phyloP scores from a whole-genome alignment of 768 basidiomycete genomes.

The Agaricus blazei region DNA sequence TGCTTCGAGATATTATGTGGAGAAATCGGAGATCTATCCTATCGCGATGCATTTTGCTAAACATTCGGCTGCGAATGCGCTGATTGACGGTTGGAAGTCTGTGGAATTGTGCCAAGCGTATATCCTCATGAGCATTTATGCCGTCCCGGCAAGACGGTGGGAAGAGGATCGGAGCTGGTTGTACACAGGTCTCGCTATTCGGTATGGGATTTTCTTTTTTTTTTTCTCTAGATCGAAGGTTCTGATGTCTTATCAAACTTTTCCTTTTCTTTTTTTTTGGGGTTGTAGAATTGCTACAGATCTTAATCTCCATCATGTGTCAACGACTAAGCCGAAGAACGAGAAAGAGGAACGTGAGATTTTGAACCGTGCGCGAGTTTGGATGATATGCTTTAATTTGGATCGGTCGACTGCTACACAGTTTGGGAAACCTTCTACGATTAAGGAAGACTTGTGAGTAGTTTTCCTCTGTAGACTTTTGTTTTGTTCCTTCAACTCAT shows the following conservation, averaged over 20 bases:
- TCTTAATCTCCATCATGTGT: conserved; percentile 74
- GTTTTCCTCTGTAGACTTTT: background rate
- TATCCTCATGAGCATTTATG: conserved; percentile 79
- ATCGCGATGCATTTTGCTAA: conserved; percentile 89
- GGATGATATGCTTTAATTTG: conserved; percentile 88
- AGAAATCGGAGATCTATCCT: conserved; percentile 80
- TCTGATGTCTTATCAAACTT: background rate
- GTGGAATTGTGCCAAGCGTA: conserved; percentile 92
- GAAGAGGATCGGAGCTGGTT: conserved; percentile 91
- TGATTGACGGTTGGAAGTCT: conserved; percentile 79
- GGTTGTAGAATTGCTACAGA: conserved; percentile 74
- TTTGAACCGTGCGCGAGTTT: conserved; percentile 79
- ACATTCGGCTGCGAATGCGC: conserved; percentile 72
- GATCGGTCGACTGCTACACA: conserved; percentile 86
- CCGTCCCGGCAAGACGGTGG: conserved; percentile 77
- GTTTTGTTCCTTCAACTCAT: too few species aligned
- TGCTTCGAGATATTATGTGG: conserved; percentile 72
- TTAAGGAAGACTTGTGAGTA: conserved; percentile 77
- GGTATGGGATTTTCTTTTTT: conserved; percentile 29
- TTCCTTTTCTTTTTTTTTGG: too few species aligned
- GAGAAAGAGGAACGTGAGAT: conserved; percentile 80
- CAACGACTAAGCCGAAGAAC: conserved; percentile 53
- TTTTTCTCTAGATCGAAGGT: background rate
- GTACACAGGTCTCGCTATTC: conserved; percentile 82
- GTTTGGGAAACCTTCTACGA: conserved; percentile 85